phyloP scores from a whole-genome alignment of 148 eudicot species.

The Rhododendron williamsianum region DNA sequence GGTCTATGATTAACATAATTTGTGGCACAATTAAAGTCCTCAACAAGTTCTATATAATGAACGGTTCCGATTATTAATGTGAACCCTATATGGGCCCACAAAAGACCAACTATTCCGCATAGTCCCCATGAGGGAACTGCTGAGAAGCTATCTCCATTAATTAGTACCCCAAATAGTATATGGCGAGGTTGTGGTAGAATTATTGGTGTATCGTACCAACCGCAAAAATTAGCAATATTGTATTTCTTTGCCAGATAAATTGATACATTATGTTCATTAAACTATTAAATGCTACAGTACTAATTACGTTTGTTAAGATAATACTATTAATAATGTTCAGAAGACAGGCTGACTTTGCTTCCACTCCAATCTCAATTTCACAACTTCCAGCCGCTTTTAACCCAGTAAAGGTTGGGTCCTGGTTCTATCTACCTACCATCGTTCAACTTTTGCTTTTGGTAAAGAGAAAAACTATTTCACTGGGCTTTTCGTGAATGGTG shows the following conservation, averaged over 20 bases:
- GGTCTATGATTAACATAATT: too few relatives aligned
- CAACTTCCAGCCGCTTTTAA: neutral
- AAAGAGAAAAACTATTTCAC: neutral
- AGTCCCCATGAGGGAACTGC: too few relatives aligned
- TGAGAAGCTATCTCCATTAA: too few relatives aligned
- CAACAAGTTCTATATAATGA: too few relatives aligned
- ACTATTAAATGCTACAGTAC: neutral
- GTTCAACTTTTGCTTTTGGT: neutral
- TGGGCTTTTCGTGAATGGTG: too few relatives aligned
- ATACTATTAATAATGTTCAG: neutral
- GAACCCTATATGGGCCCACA: neutral
- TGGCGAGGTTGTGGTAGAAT: too few relatives aligned
- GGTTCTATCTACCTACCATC: neutral
- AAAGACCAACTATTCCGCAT: neutral
- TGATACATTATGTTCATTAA: neutral
- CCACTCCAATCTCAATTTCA: constrained; percentile 1
- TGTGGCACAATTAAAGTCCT: neutral
- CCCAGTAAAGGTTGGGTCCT: neutral
- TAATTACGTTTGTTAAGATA: neutral
- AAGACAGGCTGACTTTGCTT: neutral
- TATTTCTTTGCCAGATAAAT: neutral
- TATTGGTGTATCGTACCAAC: too few relatives aligned
- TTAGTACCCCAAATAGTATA: too few relatives aligned
- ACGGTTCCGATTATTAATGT: too few relatives aligned
- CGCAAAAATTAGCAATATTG: too few relatives aligned